Base-by-base conservation (phyloP, 495 filamentous ascomycete genomes). In the Cryomyces minteri region DNA sequence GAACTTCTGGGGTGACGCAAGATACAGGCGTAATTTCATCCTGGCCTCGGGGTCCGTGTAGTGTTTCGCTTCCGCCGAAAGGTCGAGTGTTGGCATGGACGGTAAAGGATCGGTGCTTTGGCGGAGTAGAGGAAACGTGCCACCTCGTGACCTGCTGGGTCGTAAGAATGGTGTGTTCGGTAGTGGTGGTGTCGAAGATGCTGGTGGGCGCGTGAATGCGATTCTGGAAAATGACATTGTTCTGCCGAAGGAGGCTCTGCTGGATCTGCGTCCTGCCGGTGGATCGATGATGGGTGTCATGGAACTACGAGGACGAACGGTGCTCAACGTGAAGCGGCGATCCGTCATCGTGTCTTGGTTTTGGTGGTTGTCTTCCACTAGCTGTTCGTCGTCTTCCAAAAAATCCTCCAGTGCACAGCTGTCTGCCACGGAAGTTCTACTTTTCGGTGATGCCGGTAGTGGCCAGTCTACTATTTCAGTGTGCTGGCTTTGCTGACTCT, bases 31-130 rank as follows among this genome's bases (percentile, higher is more conserved):
- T 9, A 95, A 64, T 57, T 88, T 93, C 41, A 88, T 62, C 34
- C 88, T 75, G 34, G 87, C 84, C 57, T 94, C 84, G 0, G 87
- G 86, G 49, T 96, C 86, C 58, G 83, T 84, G 53, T 94, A 94
- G 59, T 94, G 79, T 38, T 80, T 73, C 0, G 85, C 82, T 39
- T 71, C 68, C 18, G 82, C 18, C 18, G 18, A 25, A 1, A 25
- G 73, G 56, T 88, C 84, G 44, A 85, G 52, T 11, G 49, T 44
- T 5, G 49, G 49, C 18, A 49, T 25, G 18, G 18, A 25, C 18
- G 18, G 18, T 25, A 25, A 25, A 25, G 18, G 18, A 25, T 25
- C 18, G 31, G 25, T 37, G 42, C 2, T 44, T 32, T 25, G 18
- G 18, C 18, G 18, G 18, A 25, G 18, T 25, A 25, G 18, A 25